These are phyloP conservation scores for Ocimum tenuiflorum DNA, from an alignment of 257 asterid genomes.

Conservation along the genomic window DNA sequence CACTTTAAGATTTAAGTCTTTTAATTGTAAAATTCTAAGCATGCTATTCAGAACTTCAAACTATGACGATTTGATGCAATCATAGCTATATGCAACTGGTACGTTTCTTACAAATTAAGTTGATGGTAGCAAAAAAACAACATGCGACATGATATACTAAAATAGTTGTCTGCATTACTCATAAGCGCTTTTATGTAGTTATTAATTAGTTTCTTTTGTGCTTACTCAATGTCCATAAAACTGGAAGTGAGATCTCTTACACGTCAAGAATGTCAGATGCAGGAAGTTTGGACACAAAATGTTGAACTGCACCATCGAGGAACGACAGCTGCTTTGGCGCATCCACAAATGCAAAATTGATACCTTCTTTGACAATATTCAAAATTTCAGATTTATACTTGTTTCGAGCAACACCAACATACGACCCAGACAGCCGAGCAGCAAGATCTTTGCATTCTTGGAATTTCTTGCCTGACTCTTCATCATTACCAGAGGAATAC, in stretches of 20 bases:
- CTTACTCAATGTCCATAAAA: background rate
- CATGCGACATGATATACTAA: no score
- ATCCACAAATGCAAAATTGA: slow-evolving; percentile 67
- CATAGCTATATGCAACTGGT: background rate
- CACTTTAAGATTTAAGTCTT: background rate
- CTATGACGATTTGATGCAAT: no score
- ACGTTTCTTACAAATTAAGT: background rate
- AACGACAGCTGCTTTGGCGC: slow-evolving; percentile 83
- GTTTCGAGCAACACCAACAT: slow-evolving; percentile 72
- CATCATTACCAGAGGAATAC: slow-evolving; percentile 42
- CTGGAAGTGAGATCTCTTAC: slow-evolving; percentile 44
- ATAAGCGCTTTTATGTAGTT: background rate
- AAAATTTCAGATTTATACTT: slow-evolving; percentile 63
- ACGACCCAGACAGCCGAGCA: slow-evolving; percentile 68
- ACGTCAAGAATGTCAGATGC: slow-evolving; percentile 63
- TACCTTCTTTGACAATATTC: slow-evolving; percentile 65
- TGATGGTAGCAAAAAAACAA: background rate
- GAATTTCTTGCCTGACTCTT: slow-evolving; percentile 50
- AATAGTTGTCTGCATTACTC: background rate
- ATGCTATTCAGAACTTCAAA: background rate
- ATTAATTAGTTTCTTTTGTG: background rate
- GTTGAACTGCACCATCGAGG: slow-evolving; percentile 74
- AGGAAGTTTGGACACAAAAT: slow-evolving; percentile 81
- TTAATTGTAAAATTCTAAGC: background rate
- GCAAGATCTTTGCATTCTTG: slow-evolving; percentile 82